These are phyloP conservation scores for Apium graveolens DNA, from an alignment of 129 eudicot species.

Conservation along the genomic window DNA sequence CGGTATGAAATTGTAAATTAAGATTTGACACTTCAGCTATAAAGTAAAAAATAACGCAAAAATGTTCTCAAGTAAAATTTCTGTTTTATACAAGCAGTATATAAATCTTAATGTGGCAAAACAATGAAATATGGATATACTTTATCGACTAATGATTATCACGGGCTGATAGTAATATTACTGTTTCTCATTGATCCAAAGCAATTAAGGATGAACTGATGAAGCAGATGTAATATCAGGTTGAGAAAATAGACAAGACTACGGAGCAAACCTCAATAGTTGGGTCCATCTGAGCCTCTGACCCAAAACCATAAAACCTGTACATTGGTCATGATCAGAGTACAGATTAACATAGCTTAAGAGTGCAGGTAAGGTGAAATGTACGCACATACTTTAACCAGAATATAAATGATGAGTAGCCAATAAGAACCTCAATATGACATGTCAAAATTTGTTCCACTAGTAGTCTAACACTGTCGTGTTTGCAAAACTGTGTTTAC, in stretches of 20 bases:
- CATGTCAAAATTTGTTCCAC: neutral
- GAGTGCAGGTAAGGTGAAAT: neutral
- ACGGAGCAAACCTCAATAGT: conserved; percentile 61
- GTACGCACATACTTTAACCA: neutral
- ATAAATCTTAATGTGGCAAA: neutral
- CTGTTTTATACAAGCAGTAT: neutral
- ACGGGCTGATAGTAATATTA: neutral
- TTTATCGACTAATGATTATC: neutral
- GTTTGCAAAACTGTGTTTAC: neutral
- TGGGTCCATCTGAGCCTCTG: conserved; percentile 98
- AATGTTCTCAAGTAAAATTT: neutral
- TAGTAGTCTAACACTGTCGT: neutral
- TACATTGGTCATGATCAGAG: conserved; percentile 17
- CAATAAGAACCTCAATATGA: neutral
- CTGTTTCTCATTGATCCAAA: neutral
- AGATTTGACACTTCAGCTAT: neutral
- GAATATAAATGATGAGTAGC: neutral
- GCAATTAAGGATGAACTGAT: neutral
- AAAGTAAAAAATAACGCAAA: neutral
- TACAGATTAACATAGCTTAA: neutral
- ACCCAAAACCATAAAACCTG: conserved; percentile 95
- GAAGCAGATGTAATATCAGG: conserved; percentile 18
- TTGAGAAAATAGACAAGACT: neutral
- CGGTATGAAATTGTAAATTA: neutral
- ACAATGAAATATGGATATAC: neutral